Conservation (phyloP, 148 eudicot genomes). For the Diospyros kaki region DNA sequence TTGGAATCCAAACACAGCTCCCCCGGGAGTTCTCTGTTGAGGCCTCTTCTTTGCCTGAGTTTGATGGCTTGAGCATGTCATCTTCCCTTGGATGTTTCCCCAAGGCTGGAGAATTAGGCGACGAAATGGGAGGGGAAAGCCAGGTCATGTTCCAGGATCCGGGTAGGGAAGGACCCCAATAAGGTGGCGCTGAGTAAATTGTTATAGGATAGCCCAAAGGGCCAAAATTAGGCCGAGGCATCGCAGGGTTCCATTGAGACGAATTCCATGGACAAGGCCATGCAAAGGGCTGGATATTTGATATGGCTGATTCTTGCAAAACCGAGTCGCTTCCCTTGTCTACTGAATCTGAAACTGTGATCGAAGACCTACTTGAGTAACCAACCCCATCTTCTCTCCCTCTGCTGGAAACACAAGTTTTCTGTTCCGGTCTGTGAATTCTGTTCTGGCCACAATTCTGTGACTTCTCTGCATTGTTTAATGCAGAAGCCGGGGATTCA, state of each 20-base stretch:
- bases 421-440: constrained; percentile 12
- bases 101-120: constrained; percentile 28
- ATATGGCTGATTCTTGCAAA: constrained; percentile 15
- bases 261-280: constrained; percentile 41
- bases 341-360: constrained; percentile 16
- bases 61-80: constrained; percentile 12
- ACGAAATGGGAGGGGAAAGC: constrained; percentile 19
- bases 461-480: constrained; percentile 16
- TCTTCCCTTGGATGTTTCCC: constrained; percentile 71
- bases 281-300: constrained; percentile 11
- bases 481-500: constrained; percentile 27
- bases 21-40: constrained; percentile 7
- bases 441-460: constrained; percentile 17
- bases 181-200: constrained; percentile 39
- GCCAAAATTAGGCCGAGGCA: constrained; percentile 15
- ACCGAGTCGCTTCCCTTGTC: constrained; percentile 23
- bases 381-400: constrained; percentile 17
- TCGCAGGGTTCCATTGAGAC: constrained; percentile 13
- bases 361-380: constrained; percentile 7
- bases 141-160: constrained; percentile 43
- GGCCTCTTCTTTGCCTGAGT: constrained; percentile 16
- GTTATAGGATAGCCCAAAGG: constrained; percentile 37
- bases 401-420: constrained; percentile 11
- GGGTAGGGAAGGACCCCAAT: constrained; percentile 33
- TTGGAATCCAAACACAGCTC: constrained; percentile 31